phyloP scores from a whole-genome alignment of 164 flowering plant species.

The Macadamia integrifolia region DNA sequence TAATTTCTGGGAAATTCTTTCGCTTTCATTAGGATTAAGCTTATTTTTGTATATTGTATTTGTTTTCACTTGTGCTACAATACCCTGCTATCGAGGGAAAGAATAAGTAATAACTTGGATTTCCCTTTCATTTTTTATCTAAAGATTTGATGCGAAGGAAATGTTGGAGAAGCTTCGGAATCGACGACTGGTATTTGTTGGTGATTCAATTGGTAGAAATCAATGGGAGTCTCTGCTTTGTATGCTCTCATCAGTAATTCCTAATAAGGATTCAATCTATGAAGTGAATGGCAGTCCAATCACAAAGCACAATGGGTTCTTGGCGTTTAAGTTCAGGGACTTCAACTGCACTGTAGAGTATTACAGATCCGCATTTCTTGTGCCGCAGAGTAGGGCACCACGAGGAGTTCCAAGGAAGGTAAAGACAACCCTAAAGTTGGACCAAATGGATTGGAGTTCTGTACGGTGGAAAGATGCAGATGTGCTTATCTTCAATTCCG shows the following conservation, averaged over 20 bases:
- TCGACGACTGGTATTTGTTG: slow-evolving; percentile 73
- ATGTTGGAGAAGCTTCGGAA: slow-evolving; percentile 80
- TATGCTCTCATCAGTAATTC: slow-evolving; percentile 76
- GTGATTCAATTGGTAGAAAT: slow-evolving; percentile 98
- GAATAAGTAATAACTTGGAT: not conserved
- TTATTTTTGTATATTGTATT: not conserved
- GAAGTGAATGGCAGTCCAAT: slow-evolving; percentile 95
- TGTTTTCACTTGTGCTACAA: not conserved
- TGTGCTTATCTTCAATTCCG: slow-evolving; percentile 76
- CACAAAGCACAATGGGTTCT: slow-evolving; percentile 90
- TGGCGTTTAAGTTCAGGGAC: slow-evolving; percentile 71
- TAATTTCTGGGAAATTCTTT: too few relatives aligned
- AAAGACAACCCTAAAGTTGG: slow-evolving; percentile 65
- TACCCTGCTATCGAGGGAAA: not conserved
- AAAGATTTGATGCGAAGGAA: slow-evolving; percentile 61
- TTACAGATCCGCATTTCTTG: slow-evolving; percentile 91
- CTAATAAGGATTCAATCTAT: slow-evolving; percentile 59
- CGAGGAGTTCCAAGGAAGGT: slow-evolving; percentile 34
- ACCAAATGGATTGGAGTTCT: slow-evolving; percentile 85
- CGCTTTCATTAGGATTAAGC: too few relatives aligned
- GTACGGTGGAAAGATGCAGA: slow-evolving; percentile 81
- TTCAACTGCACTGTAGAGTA: slow-evolving; percentile 94
- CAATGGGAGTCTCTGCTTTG: slow-evolving; percentile 99
- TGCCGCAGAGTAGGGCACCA: slow-evolving; percentile 78
- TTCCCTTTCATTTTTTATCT: not conserved